Evolutionary conservation across 345 rosid species (phyloP), one percentile per base, ranked within the genome.

Genomic region (Mallotus nudiflorus): DNA sequence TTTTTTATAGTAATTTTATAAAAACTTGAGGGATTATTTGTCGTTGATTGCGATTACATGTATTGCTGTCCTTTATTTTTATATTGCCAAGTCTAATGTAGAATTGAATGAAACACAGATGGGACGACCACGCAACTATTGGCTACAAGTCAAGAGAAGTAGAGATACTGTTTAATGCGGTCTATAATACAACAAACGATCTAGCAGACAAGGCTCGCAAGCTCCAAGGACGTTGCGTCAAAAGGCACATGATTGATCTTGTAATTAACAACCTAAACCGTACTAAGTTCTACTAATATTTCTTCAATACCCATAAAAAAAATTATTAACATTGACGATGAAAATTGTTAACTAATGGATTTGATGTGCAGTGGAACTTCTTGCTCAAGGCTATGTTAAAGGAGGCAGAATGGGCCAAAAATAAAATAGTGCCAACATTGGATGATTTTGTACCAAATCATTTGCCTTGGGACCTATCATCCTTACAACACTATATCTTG

Each of bases 381-480:
- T n/a, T 66, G 28, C 70, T 66, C 4, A 33, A 51, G 18, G 39
- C 69, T 11, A 66, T 51, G 69, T 15, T 51, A 27, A 66, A 51
- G 42, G 69, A 51, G 29, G 57, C 59, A 7, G 59, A 66, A 18
- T 66, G 42, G 27, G 69, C n/a, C 8, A 51, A 49, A 66, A 25
- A 52, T 0, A 66, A 66, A 12, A 24, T 33, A 54, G 45, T 40
- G 25, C 70, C 70, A 22, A 66, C 60, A 15, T n/a, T 66, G 45
- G 59, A 66, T 3, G 60, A 66, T 18, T 66, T 51, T 18, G 37
- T 35, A 14, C 9, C 25, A 35, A 52, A 12, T 51, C 70, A 35
- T 35, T 66, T 35, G 58, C 46, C 19, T 24, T 66, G 6, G 70
- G 70, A 22, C 60, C 70, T 37, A 52, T 60, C 46, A 25, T 70